Evolutionary conservation across 2,329 filamentous ascomycete genomes (phyloP), one percentile per base, ranked within the genome.

Genomic region (Pezicula neosporulosa): DNA sequence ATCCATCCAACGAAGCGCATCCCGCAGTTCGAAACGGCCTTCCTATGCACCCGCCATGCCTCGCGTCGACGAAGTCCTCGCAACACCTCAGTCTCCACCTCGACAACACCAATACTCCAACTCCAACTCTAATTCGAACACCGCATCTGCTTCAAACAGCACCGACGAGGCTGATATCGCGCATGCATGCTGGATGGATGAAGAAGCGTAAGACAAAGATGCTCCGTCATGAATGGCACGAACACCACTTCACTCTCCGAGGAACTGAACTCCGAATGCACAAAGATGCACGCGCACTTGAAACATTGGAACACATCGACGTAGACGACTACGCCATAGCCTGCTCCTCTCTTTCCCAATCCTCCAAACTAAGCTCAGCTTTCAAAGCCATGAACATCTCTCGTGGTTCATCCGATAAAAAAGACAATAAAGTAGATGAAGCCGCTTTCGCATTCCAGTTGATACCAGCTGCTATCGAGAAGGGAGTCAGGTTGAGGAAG

Each of bases 221-320:
- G 76, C 81, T 96, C 54, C 89, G 90, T 41, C 89, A 96, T 69
- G 92, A 97, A 73, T 97, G 92, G 92, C 84, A 91, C 64, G 89
- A 95, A 67, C 87, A 90, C 60, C 94, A 93, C 74, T 95, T 94
- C 68, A 90, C 89, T 24, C 85, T 97, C 56, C 85, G 85, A 62
- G 87, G 87, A 52, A 89, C 85, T 24, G 81, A 82, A 27, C 77
- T 90, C 36, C 85, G 87, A 49, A 87, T 93, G 81, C 89, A 92
- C 76, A 84, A 86, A 64, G 81, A 87, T 56, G 71, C 70, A 59
- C 77, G 77, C 57, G 63, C 64, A 6, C 57, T 64, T 35, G 65
- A 69, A 16, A 83, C 87, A 21, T 78, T 90, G 52, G 86, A 92
- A 72, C 89, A 86, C 66, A 86, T 95, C 62, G 88, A 95, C 70